phyloP scores from a whole-genome alignment of 352 stramenopile genomes.

The Porosira glacialis region DNA sequence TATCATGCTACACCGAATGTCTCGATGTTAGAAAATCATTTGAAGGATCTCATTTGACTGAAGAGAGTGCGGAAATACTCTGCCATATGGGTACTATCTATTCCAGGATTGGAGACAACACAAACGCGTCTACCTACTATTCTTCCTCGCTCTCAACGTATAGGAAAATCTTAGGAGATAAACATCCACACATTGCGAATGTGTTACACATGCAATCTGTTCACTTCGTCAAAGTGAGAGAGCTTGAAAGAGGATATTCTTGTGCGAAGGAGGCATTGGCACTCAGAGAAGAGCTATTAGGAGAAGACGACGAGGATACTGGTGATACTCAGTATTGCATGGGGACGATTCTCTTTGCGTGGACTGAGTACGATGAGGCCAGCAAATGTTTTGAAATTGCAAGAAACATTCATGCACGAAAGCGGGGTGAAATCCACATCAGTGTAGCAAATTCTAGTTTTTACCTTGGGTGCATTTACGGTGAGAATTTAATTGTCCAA shows the following conservation, averaged over 20 bases:
- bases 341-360: constrained; percentile 56
- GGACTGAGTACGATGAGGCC: constrained; percentile 53
- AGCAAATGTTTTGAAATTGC: constrained; percentile 53
- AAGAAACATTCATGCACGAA: constrained; percentile 44
- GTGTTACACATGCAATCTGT: constrained; percentile 49
- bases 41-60: constrained; percentile 31
- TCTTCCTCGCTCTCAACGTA: constrained; percentile 52
- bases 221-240: constrained; percentile 56
- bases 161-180: constrained; percentile 48
- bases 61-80: constrained; percentile 46
- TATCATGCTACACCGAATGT: constrained; percentile 49
- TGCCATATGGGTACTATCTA: constrained; percentile 53
- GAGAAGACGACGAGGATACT: constrained; percentile 33
- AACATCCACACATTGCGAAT: constrained; percentile 46
- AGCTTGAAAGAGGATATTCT: constrained; percentile 56
- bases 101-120: constrained; percentile 38
- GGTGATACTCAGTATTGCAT: constrained; percentile 58
- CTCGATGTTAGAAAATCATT: constrained; percentile 43
- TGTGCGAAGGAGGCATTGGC: constrained; percentile 54
- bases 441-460: constrained; percentile 57
- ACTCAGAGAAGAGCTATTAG: constrained; percentile 47
- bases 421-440: constrained; percentile 33
- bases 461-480: constrained; percentile 57
- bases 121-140: constrained; percentile 50
- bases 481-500: constrained; percentile 28